A percentile compares a stretch with the other conserved stretches of the same genome.
Conservation (phyloP, 2,329 filamentous ascomycete genomes). For the Aspergillaceae sp. region DNA sequence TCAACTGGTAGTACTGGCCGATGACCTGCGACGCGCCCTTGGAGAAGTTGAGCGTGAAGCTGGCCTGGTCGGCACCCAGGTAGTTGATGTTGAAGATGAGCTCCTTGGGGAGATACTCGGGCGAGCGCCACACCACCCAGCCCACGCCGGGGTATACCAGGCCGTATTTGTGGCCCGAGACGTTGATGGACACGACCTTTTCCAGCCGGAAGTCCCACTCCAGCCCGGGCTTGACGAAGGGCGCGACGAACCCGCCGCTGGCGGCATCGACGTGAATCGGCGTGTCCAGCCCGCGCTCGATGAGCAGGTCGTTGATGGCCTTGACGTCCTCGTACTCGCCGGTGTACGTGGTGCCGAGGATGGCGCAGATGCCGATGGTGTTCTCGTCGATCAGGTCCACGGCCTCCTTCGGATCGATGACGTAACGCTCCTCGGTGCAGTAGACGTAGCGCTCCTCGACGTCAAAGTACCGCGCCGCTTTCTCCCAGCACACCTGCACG, state of each 20-base stretch:
- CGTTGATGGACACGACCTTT: conserved; percentile 87
- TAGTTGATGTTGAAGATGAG: conserved; percentile 99
- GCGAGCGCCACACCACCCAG: conserved; percentile 82
- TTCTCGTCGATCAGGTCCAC: conserved; percentile 58
- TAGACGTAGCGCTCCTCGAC: conserved; percentile 77
- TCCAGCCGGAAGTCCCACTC: conserved; percentile 88
- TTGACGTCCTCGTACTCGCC: conserved; percentile 94
- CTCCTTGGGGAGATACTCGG: conserved; percentile 77
- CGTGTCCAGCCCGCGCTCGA: conserved; percentile 64
- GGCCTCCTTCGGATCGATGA: conserved; percentile 55
- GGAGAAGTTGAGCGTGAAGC: conserved; percentile 95
- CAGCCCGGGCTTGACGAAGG: conserved; percentile 75
- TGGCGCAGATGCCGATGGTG: conserved; percentile 83
- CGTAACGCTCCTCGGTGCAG: conserved; percentile 53
- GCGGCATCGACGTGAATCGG: conserved; percentile 93
- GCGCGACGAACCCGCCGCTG: conserved; percentile 84
- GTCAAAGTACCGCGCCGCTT: conserved; percentile 81
- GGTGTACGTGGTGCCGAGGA: conserved; percentile 88
- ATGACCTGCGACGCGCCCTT: conserved; percentile 93
- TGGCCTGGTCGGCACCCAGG: conserved; percentile 87
- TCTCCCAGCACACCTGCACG: conserved; percentile 97
- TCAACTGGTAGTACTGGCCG: conserved; percentile 95
- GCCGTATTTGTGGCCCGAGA: conserved; percentile 83
- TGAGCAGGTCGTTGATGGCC: conserved; percentile 76
- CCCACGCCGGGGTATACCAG: conserved; percentile 83